Percentiles rank a stretch among this genome's conserved stretches.
Conservation (phyloP, 2,329 filamentous ascomycete species). For the Clonostachys rhizophaga region DNA sequence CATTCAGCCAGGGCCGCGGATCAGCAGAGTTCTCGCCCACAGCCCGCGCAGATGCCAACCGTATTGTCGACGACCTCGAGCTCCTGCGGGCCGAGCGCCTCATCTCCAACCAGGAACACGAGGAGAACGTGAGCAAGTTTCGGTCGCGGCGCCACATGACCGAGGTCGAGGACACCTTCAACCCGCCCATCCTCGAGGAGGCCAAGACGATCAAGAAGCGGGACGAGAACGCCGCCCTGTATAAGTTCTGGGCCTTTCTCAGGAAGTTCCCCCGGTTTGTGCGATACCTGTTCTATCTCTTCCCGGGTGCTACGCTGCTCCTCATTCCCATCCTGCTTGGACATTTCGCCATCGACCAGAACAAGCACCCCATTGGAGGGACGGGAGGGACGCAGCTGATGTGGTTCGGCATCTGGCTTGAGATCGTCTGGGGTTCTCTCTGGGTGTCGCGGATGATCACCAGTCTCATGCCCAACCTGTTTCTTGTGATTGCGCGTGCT, state of each 20-base stretch:
- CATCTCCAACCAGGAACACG: slow-evolving; percentile 36
- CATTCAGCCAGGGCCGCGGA: background rate
- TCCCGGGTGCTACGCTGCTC: slow-evolving; percentile 37
- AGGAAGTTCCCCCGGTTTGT: slow-evolving; percentile 44
- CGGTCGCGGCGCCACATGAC: slow-evolving; percentile 14
- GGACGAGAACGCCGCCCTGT: slow-evolving; percentile 24
- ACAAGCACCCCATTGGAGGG: slow-evolving; percentile 45
- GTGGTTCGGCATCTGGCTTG: slow-evolving; percentile 95
- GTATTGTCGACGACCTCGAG: slow-evolving; percentile 43
- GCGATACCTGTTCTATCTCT: slow-evolving; percentile 42
- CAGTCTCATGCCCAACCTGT: slow-evolving; percentile 40
- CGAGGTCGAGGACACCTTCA: slow-evolving; percentile 41
- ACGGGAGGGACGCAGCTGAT: slow-evolving; percentile 73
- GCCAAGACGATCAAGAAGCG: slow-evolving; percentile 17
- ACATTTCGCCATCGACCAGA: slow-evolving; percentile 26
- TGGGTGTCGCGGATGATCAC: slow-evolving; percentile 67
- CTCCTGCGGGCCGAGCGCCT: slow-evolving; percentile 40
- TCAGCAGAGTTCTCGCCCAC: slow-evolving; percentile 10
- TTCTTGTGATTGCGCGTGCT: slow-evolving; percentile 57
- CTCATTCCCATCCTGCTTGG: slow-evolving; percentile 41
- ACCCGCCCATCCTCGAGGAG: slow-evolving; percentile 21
- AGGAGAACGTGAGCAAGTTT: slow-evolving; percentile 15
- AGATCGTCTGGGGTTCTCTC: slow-evolving; percentile 86
- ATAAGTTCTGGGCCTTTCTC: slow-evolving; percentile 36
- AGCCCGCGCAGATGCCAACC: slow-evolving; percentile 24